Conservation (phyloP, 306 rosid genomes). For the Fagus crenata region DNA sequence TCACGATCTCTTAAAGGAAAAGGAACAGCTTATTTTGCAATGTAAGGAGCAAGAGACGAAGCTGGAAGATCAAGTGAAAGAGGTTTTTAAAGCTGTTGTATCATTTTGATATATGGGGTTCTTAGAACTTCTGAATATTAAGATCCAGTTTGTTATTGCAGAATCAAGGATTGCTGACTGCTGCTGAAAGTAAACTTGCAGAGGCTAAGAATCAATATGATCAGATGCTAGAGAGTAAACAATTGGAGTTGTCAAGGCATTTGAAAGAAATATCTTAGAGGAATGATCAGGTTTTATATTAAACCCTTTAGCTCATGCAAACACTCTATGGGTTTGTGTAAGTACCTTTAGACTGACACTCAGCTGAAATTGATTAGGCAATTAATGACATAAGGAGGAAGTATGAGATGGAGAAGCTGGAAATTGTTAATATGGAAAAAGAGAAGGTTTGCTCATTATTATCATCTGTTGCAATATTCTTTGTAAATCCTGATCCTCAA, state of each 20-base stretch:
- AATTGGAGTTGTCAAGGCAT: slow-evolving; percentile 77
- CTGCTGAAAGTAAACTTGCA: slow-evolving; percentile 64
- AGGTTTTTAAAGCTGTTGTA: slow-evolving; percentile 39
- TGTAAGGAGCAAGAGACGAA: too few relatives aligned
- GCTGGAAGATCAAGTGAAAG: too few relatives aligned
- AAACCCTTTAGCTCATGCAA: slow-evolving; percentile 25
- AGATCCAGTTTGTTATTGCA: slow-evolving; percentile 43
- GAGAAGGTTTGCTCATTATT: slow-evolving; percentile 66
- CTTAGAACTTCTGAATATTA: slow-evolving; percentile 20
- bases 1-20: too few relatives aligned
- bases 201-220: slow-evolving; percentile 78
- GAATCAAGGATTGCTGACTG: slow-evolving; percentile 51
- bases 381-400: slow-evolving; percentile 80
- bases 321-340: slow-evolving; percentile 20
- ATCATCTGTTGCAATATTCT: slow-evolving; percentile 25
- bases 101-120: slow-evolving; percentile 7
- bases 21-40: too few relatives aligned
- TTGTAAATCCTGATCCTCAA: slow-evolving; percentile 38
- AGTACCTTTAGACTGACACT: slow-evolving; percentile 37
- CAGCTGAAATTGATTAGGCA: slow-evolving; percentile 52
- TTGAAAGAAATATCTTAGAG: slow-evolving; percentile 87
- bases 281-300: slow-evolving; percentile 78
- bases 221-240: slow-evolving; percentile 73
- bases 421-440: slow-evolving; percentile 67
- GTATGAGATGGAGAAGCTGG: slow-evolving; percentile 85